Conservation (phyloP, 2,329 filamentous ascomycete species). For the Colletotrichum tofieldiae region DNA sequence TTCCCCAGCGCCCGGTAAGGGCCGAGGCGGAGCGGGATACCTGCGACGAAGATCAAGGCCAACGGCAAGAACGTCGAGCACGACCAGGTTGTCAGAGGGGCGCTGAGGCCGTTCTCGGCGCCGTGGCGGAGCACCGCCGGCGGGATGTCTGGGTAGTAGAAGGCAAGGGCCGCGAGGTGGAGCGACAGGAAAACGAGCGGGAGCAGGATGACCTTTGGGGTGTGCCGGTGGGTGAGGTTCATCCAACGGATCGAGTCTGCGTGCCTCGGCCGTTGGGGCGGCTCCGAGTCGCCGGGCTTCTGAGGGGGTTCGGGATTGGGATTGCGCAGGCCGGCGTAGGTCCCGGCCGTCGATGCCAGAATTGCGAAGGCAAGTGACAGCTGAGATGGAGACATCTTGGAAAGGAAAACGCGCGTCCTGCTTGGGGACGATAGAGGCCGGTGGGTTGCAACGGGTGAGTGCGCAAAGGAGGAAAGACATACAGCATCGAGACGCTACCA, state of each 20-base stretch:
- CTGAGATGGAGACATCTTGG: slow-evolving; percentile 4
- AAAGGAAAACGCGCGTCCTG: background rate
- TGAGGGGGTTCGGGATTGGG: slow-evolving; percentile 49
- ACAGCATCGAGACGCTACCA: background rate
- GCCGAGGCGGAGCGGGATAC: slow-evolving; percentile 50
- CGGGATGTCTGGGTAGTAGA: slow-evolving; percentile 46
- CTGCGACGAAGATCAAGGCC: slow-evolving; percentile 48
- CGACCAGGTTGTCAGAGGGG: slow-evolving; percentile 55
- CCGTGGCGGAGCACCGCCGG: slow-evolving; percentile 47
- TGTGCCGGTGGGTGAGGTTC: slow-evolving; percentile 48
- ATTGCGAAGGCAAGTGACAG: slow-evolving; percentile 36
- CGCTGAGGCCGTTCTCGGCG: slow-evolving; percentile 52
- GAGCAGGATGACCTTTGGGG: slow-evolving; percentile 43
- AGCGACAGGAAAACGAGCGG: slow-evolving; percentile 48
- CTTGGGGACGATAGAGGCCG: background rate
- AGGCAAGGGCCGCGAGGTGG: slow-evolving; percentile 45
- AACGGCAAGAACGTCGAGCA: slow-evolving; percentile 53
- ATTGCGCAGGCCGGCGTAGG: slow-evolving; percentile 51
- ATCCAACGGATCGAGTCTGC: slow-evolving; percentile 45
- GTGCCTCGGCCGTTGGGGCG: background rate
- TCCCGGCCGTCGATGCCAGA: slow-evolving; percentile 49
- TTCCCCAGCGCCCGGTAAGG: slow-evolving; percentile 63
- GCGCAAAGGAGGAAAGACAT: background rate
- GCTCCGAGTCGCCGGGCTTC: slow-evolving; percentile 41
- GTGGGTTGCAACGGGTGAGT: background rate